Base-by-base conservation (phyloP, 345 rosid genomes). In the Balakata baccata region DNA sequence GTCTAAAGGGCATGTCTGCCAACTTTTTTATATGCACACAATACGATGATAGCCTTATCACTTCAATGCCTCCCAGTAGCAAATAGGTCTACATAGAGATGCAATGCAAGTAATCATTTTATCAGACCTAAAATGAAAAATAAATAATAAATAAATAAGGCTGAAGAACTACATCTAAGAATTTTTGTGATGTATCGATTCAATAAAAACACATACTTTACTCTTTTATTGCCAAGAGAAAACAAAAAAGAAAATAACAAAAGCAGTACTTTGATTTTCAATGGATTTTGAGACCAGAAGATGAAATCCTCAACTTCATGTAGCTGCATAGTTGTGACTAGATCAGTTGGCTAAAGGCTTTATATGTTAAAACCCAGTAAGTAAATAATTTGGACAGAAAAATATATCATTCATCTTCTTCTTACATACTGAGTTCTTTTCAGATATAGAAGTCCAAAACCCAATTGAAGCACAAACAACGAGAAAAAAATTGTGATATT, bases 391-490 rank as follows among this genome's bases (percentile, higher is more conserved):
- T 13, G 12, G 22, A 11, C 13, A 10, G 29, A n/a, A 73, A 6
- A 38, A 64, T 23, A 43, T 5, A 34, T 60, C 2, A 12, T 18
- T 11, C 34, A 2, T 29, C 3, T 13, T 20, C 39, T 41, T 22
- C 38, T 39, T 37, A 34, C 20, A 64, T 65, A 64, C 5, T 25
- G 6, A 54, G 6, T 29, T 12, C 8, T 60, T 11, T 2, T 41
- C 50, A 11, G 22, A 50, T 11, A 47, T 11, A 12, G 46, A 25
- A 47, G 34, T 34, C 25, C 11, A 46, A 11, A 47, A 20, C 67
- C 43, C 23, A 38, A 68, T 68, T 51, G 11, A 69, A 61, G 20
- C 66, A 60, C 11, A 18, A 75, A 20, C 18, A 75, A 18, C 18
- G 38, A 18, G 39, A 1, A 49, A 1, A 49, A 38, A 23, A 41